Percentiles rank a stretch among this genome's conserved stretches.
These are phyloP conservation scores for Trifolium dubium DNA, from an alignment of 306 rosid genomes.

Conservation along the genomic window DNA sequence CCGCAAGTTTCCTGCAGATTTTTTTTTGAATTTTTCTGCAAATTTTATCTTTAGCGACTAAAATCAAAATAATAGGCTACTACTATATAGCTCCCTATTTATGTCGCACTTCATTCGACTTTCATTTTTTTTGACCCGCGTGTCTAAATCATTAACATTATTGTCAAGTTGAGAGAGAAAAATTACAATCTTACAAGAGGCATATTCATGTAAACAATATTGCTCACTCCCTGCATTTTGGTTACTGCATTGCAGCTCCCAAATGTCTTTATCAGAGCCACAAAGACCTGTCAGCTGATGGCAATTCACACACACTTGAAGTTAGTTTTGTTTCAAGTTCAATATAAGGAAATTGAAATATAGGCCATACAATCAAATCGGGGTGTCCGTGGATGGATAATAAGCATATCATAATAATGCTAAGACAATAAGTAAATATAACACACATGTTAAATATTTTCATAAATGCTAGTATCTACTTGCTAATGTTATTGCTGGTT, in stretches of 20 bases:
- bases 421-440: neutral
- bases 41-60: too few species aligned
- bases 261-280: neutral
- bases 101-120: too few species aligned
- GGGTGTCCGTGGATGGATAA: neutral
- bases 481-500: conserved; percentile 10
- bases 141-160: too few species aligned
- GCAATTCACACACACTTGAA: neutral
- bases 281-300: neutral
- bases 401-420: neutral
- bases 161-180: too few species aligned
- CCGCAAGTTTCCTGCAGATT: too few species aligned
- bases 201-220: too few species aligned
- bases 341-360: neutral
- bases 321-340: neutral
- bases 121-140: too few species aligned
- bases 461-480: neutral
- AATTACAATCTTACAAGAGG: too few species aligned
- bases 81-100: neutral
- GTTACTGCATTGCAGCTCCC: too few species aligned
- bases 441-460: neutral
- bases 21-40: too few species aligned
- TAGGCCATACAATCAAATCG: neutral
- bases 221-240: too few species aligned
- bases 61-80: too few species aligned